Evolutionary conservation across 495 filamentous ascomycete genomes (phyloP), one percentile per base, ranked within the genome.

Genomic region (Beverwykella pulmonaria): DNA sequence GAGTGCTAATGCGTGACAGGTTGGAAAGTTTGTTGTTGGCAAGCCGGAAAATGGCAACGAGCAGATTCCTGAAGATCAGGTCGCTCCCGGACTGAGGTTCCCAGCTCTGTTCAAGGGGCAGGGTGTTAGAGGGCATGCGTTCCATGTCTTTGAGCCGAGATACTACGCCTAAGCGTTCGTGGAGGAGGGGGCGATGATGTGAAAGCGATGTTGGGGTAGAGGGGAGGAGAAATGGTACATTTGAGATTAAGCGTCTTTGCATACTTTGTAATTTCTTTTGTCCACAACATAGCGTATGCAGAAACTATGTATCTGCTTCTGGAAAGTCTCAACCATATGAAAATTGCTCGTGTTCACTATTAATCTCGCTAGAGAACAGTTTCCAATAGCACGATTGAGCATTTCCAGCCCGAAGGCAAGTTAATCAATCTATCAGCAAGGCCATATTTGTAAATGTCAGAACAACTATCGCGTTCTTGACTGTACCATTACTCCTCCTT

Each of bases 81-180:
- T 98, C 2, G 85, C 90, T 2, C 79, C 81, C 64, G 92, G 90
- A 32, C 86, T 86, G 75, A 84, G 89, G 36, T 99, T 97, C 83
- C 95, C 94, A n/a, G 82, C 81, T 12, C 73, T 94, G 75, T 97
- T 99, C 76, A 87, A 84, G 67, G 94, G 92, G 0, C 75, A 92
- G 70, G 95, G 95, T 36, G 90, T 94, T 10, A 81, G 94, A 68
- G 95, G 90, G 10, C 95, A 99, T 79, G 79, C 80, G 39, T 99
- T 98, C 78, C 95, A 99, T 79, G 95, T 98, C 25, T 98, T 99
- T 75, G 90, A 94, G 80, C 94, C 94, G 56, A 84, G 92, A 75
- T 98, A 69, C 50, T 69, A 34, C 34, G 60, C 61, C 25, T 68
- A 59, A 19, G 57, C 36, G 46, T 4, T 12, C 17, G 25, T 17